Conservation (phyloP, 192 early-diverging fungal species). For the Allomyces macrogynus region DNA sequence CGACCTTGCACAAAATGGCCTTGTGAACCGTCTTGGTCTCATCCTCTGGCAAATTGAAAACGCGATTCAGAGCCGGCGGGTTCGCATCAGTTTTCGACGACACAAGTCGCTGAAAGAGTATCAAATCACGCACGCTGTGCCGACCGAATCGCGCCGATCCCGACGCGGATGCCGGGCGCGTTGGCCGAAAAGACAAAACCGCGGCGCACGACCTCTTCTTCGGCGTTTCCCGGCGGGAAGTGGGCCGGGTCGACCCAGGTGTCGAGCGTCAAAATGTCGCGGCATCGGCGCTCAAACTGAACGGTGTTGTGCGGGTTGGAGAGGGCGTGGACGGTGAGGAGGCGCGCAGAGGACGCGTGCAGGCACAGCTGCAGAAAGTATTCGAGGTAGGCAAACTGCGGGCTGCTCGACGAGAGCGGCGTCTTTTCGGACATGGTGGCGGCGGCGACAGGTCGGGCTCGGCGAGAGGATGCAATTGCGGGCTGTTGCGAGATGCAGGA, state of each 20-base stretch:
- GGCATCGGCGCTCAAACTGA: slow-evolving; percentile 28
- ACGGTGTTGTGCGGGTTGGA: slow-evolving; percentile 28
- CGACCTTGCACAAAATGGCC: slow-evolving; percentile 23
- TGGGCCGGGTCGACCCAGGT: slow-evolving; percentile 25
- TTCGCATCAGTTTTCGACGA: no score
- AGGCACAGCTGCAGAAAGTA: slow-evolving; percentile 33
- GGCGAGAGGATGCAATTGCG: no score
- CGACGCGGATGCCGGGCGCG: slow-evolving; percentile 17
- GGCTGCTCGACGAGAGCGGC: slow-evolving; percentile 5
- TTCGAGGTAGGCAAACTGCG: slow-evolving; percentile 27
- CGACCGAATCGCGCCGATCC: slow-evolving; percentile 10
- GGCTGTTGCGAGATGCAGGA: no score
- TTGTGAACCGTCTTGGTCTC: slow-evolving; percentile 11
- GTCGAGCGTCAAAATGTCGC: slow-evolving; percentile 20
- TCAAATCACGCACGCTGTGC: no score
- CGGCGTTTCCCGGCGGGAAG: slow-evolving; percentile 29
- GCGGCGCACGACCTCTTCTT: slow-evolving; percentile 32
- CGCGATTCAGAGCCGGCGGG: not conserved
- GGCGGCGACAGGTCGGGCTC: no score
- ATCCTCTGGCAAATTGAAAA: not conserved
- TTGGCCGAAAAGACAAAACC: slow-evolving; percentile 23
- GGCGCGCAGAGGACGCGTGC: slow-evolving; percentile 27
- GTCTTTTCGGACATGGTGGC: slow-evolving; percentile 1
- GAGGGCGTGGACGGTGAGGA: slow-evolving; percentile 19
- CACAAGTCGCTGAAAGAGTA: no score